Base-by-base conservation (phyloP, 2,329 filamentous ascomycete species). In the Fusarium chaquense region DNA sequence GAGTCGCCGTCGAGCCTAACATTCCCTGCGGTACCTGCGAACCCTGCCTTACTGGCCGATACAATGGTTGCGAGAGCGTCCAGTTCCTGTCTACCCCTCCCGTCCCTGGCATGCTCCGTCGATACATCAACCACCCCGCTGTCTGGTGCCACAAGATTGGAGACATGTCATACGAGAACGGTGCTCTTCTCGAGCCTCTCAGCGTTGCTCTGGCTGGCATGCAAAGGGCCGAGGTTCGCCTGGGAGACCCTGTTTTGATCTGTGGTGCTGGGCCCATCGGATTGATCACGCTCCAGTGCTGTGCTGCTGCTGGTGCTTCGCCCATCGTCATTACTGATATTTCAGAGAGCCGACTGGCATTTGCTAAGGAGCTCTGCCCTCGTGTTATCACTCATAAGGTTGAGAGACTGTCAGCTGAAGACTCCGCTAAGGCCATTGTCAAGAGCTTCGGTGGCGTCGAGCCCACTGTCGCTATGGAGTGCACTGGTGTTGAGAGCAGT, bases 141-240 rank as follows among this genome's bases (percentile, higher is more conserved):
- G 86, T 91, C 51, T 98, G 94, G 94, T 98, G 95, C 83, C 93
- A 98, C 85, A 97, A 97, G 85, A 96, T 98, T 73, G 93, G 93
- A 49, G 84, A 93, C 80, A 94, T 98, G 91, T 91, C 90, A 58
- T 98, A 90, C 78, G 95, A 98, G 83, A 89, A 97, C 77, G 96
- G 95, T 55, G 92, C 94, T 16, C 86, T 98, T 82, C 84, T 98
- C 44, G 96, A 98, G 83, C 95, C 95, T 2, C 86, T 98, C 53
- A 93, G 90, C 72, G 96, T 98, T 7, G 93, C 94, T 5, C 86
- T 98, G 40, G 94, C 95, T 4, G 94, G 92, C 16, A 89, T 98
- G 81, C 92, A 97, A 79, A 86, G 95, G 68, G 92, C 93, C 56
- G 89, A 90, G 62, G 86, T 98, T 70, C 86, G 87, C 58, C 87